Base-by-base conservation (phyloP, 306 rosid species). In the Astragalus membranaceus region DNA sequence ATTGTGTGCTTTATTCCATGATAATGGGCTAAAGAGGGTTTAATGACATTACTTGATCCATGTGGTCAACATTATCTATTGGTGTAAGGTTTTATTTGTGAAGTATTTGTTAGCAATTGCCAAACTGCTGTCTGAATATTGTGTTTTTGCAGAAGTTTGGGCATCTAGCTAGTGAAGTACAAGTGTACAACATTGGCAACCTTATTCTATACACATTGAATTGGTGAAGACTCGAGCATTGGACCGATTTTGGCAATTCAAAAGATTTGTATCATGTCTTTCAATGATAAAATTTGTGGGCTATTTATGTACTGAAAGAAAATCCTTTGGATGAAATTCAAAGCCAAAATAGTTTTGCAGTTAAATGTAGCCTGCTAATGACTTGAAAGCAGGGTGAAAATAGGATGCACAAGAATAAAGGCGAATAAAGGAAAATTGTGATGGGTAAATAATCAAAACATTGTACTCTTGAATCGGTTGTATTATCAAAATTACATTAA, bases 91-190 rank as follows among this genome's bases (percentile, higher is more conserved):
- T 56, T 55, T 33, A 59, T 42, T 70, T 36, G n/a, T 59, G 4
- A 32, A 8, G 15, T 7, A n/a, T 46, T 16, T 33, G 66, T 11
- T 30, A 64, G 2, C 4, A 16, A 54, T 13, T 53, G 44, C n/a
- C 8, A 54, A 51, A 51, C 55, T 51, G 37, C 64, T 29, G 7
- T 30, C 56, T 44, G 57, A 46, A 37, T 33, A 49, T 36, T 49
- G 8, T 42, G 16, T 30, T 47, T 75, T 61, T 72, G 59, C 83
- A 78, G 79, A 80, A 73, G 35, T 54, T 10, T 29, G 14, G 44
- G 30, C 56, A 51, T 35, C 39, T 60, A 1, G 26, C 51, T 73
- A 32, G 30, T 69, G 73, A 73, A 48, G 13, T 64, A 52, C n/a
- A n/a, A n/a, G n/a, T n/a, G n/a, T n/a, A n/a, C 68, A 69, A 52